Evolutionary conservation across 495 filamentous ascomycete species (phyloP), one percentile per base, ranked within the genome.

Genomic region (Daldinia grandis): DNA sequence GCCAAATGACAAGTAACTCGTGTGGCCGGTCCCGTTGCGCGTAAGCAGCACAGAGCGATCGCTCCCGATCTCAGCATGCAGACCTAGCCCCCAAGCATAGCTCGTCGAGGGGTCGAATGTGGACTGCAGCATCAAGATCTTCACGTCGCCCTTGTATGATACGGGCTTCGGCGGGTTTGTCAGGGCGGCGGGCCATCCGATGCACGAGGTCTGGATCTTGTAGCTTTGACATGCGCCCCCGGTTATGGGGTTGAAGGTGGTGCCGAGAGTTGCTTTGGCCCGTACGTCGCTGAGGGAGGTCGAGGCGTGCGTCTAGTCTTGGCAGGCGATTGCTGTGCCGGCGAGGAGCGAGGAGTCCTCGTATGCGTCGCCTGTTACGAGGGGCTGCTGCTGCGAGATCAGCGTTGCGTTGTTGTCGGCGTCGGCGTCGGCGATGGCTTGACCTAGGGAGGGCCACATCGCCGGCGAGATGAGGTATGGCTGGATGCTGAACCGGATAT

Each of bases 151-250:
- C 42, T 60, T 54, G 58, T 76, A 76, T 3, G 15, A 19, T 8
- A 81, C 38, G 38, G 66, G 72, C 37, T 55, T 58, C 10, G 73
- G 75, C 42, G 73, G 75, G 62, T 81, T 80, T 30, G 58, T 47
- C 28, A 78, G 9, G n/a, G 76, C 69, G 1, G 77, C 73, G 1
- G 79, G 78, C 81, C 81, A 83, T 1, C 78, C 78, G 60, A 81
- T 73, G 58, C 81, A 83, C 4, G 68, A 59, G 3, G 72, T 73
- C 64, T 72, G 66, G 42, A 76, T 56, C 27, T 69, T 69, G 64
- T 73, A 78, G 42, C 64, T 69, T 59, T 81, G 74, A 51, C 66
- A 66, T 6, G 64, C 58, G 58, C 76, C 78, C 4, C 60, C 37
- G 5, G 59, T 76, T 19, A 78, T 67, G 0, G 81, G 81, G 3